Evolutionary conservation across 2,329 filamentous ascomycete species (phyloP), one percentile per base, ranked within the genome.

Genomic region (Periconia sp.): DNA sequence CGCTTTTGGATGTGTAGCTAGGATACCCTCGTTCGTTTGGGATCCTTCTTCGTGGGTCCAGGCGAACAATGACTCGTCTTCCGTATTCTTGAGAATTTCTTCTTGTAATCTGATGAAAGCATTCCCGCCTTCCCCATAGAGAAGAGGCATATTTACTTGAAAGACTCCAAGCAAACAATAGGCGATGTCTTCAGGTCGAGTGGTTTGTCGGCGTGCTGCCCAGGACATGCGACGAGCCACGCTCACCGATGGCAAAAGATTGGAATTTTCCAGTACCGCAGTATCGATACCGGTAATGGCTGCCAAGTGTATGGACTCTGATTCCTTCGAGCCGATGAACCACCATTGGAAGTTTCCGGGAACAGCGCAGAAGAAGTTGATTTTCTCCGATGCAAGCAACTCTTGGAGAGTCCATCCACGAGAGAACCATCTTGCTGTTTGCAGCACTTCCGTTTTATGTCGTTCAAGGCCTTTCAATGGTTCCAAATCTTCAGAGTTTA

Each of bases 131-230:
- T 66, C 68, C n/a, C 67, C 67, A 44, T 70, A 70, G 1, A 64
- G 46, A 20, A 65, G 49, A 3, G 60, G 55, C 57, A 70, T 65
- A 20, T 57, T 56, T 11, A 70, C 55, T 31, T 58, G 55, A 41
- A 68, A 64, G n/a, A 69, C 49, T 2, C 68, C 68, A 11, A 70
- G 41, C 3, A 70, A 52, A 27, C 55, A 70, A 47, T 70, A 70
- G 2, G 65, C 62, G 19, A 51, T 51, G 51, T 70, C 68, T 56
- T 70, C 68, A n/a, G 41, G 27, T 30, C 56, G 47, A 11, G 60
- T 56, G 5, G 53, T 56, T 23, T 52, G 31, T 19, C 58, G 44
- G 11, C 5, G 18, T 15, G 47, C 41, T 2, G 53, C 55, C 58
- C 58, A 54, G 17, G 47, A 47, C 48, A 50, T 50, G 7, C 27